Conservation (phyloP, 1,139 yeast genomes). For the Suhomyces guaymorum region DNA sequence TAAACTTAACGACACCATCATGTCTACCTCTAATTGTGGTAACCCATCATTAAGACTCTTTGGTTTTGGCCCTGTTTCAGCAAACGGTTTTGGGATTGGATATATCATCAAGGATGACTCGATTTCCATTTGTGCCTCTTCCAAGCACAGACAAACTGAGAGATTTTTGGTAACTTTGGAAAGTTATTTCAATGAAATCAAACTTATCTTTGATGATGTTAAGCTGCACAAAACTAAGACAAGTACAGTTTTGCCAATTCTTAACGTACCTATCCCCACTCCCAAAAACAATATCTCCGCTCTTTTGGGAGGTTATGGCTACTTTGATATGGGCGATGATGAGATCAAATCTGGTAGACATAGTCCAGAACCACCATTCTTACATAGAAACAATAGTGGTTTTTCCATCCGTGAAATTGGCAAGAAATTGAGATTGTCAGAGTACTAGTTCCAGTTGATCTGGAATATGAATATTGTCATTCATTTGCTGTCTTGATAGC, state of each 20-base stretch:
- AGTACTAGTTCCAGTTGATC: constrained; percentile 45
- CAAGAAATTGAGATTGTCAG: constrained; percentile 70
- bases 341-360: constrained; percentile 66
- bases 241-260: constrained; percentile 8
- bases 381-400: constrained; percentile 43
- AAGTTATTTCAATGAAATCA: constrained; percentile 65
- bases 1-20: constrained; percentile 55
- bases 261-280: constrained; percentile 1
- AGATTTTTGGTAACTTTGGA: constrained; percentile 77
- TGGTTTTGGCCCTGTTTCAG: constrained; percentile 91
- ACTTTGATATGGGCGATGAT: constrained; percentile 73
- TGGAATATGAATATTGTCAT: neutral
- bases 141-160: constrained; percentile 87
- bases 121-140: constrained; percentile 81
- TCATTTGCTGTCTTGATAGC: too few species aligned
- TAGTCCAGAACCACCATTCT: constrained; percentile 66
- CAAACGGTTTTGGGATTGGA: constrained; percentile 91
- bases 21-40: constrained; percentile 55
- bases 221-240: constrained; percentile 15
- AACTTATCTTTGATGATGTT: constrained; percentile 53
- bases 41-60: constrained; percentile 84
- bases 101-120: constrained; percentile 86
- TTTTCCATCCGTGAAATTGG: constrained; percentile 66
- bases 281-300: constrained; percentile 32
- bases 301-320: constrained; percentile 78